phyloP scores from a whole-genome alignment of 164 flowering plant species.

The Tinospora cordifolia region DNA sequence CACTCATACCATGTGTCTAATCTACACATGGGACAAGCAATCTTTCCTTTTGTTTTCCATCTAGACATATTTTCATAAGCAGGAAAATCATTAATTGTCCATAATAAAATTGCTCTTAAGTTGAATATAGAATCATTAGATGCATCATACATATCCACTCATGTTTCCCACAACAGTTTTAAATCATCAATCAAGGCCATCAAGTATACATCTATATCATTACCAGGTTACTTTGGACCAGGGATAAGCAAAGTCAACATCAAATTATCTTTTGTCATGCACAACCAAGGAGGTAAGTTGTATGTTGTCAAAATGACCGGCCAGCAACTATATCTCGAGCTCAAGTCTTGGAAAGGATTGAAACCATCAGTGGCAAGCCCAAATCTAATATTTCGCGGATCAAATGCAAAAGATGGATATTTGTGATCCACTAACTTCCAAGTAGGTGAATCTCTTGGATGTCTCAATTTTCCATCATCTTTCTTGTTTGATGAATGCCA shows the following conservation, averaged over 20 bases:
- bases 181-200: not conserved
- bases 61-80: too few species aligned
- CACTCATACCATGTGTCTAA: too few species aligned
- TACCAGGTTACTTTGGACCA: not conserved
- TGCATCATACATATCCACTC: not conserved
- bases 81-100: too few species aligned
- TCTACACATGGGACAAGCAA: too few species aligned
- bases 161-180: not conserved
- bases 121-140: not conserved
- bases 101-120: too few species aligned
- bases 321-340: not conserved
- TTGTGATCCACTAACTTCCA: not conserved
- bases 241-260: not conserved
- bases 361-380: too few species aligned
- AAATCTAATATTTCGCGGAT: too few species aligned
- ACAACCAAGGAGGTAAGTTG: too few species aligned
- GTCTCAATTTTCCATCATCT: too few species aligned
- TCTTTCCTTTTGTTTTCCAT: too few species aligned
- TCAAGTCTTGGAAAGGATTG: not conserved
- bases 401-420: not conserved
- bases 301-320: not conserved
- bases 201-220: not conserved
- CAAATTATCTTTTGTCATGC: too few species aligned
- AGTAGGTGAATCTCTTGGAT: constrained; percentile 1
- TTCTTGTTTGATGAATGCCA: too few species aligned